A percentile compares a stretch with the other conserved stretches of the same genome.
Evolutionary conservation across 75 land plant species (phyloP).

Genomic region (Cupressus sempervirens): DNA sequence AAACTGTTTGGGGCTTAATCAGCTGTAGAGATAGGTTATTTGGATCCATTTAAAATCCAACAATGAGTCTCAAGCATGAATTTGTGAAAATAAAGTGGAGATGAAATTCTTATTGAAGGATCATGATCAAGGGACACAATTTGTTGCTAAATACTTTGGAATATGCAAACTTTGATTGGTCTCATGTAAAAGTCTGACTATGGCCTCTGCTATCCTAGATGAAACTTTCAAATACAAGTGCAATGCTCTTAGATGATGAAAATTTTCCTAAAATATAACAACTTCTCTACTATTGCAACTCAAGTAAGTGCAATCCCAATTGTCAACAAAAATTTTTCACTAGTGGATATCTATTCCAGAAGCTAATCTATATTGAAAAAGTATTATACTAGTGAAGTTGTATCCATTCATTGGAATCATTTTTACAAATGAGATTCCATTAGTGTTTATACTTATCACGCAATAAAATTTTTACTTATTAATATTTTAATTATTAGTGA

Average conservation of each 20-base stretch:
- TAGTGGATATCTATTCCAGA: constrained; percentile 79
- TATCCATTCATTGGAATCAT: background rate
- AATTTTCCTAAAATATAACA: background rate
- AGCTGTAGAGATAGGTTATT: no score
- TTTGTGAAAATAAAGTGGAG: background rate
- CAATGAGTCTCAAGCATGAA: background rate
- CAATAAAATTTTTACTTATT: background rate
- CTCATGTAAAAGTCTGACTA: no score
- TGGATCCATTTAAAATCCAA: no score
- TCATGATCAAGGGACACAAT: background rate
- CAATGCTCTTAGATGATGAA: no score
- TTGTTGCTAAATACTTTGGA: background rate
- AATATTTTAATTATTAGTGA: background rate
- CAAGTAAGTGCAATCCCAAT: constrained; percentile 92
- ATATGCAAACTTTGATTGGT: background rate
- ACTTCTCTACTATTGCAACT: constrained; percentile 41
- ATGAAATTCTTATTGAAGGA: background rate
- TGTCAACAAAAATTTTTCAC: constrained; percentile 73
- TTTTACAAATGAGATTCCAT: no score
- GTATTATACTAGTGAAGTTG: background rate
- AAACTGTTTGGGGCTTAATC: no score
- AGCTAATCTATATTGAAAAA: constrained; percentile 40
- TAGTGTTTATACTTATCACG: background rate
- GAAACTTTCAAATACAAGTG: no score
- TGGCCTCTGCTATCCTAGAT: no score